These are phyloP conservation scores for Strombidium stylifer DNA, from an alignment of 73 alveolate genomes.

Conservation along the genomic window DNA sequence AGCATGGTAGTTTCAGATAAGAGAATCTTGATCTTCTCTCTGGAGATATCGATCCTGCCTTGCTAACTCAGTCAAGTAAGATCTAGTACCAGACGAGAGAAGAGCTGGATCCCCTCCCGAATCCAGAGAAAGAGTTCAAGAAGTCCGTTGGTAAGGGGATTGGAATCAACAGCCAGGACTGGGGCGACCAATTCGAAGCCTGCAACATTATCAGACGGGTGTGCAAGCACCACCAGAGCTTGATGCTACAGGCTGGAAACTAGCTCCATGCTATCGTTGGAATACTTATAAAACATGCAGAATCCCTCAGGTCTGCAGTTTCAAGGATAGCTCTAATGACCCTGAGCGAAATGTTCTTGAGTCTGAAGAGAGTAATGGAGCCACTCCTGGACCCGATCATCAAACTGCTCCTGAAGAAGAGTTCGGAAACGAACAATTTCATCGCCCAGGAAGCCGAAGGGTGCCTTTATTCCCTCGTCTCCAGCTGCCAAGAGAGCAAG, in stretches of 20 bases:
- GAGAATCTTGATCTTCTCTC: no score
- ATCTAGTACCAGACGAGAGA: no score
- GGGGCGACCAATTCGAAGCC: background rate
- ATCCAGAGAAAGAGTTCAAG: background rate
- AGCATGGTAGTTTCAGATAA: no score
- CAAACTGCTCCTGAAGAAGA: background rate
- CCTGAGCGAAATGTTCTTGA: background rate
- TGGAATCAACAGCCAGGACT: background rate
- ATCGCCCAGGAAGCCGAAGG: constrained; percentile 1
- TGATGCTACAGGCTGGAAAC: background rate
- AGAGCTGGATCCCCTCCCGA: background rate
- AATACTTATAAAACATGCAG: background rate
- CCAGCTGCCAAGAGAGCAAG: background rate
- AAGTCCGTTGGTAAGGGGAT: background rate
- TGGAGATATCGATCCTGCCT: no score
- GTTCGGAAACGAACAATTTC: background rate
- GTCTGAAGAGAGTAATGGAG: constrained; percentile 9
- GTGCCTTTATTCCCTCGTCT: background rate
- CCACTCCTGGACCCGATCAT: background rate
- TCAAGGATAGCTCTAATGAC: background rate
- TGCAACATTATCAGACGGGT: background rate
- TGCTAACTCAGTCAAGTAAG: no score
- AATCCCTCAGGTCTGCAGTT: background rate
- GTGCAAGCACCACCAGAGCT: background rate
- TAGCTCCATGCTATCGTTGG: background rate